Evolutionary conservation across 352 stramenopile genomes (phyloP).

Genomic region (Albugo laibachii): DNA sequence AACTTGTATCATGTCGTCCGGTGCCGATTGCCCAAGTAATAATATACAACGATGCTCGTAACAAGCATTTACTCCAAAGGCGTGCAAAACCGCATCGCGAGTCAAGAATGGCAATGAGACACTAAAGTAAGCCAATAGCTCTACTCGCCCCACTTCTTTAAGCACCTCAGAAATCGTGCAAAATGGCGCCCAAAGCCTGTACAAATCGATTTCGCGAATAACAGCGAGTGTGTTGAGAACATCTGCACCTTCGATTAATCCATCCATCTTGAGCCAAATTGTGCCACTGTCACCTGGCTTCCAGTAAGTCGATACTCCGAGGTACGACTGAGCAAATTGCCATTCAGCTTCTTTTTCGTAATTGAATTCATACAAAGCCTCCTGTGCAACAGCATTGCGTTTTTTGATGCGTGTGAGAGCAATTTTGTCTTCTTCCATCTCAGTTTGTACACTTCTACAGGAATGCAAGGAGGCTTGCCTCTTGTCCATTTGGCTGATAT

Average conservation of each 20-base stretch:
- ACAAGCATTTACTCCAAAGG: conserved; percentile 57
- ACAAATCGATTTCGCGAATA: conserved; percentile 61
- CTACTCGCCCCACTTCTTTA: conserved; percentile 24
- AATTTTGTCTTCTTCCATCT: conserved; percentile 27
- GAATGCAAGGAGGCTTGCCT: not conserved
- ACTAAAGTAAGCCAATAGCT: conserved; percentile 46
- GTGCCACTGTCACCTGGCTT: conserved; percentile 52
- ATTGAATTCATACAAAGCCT: conserved; percentile 50
- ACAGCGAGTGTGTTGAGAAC: conserved; percentile 68
- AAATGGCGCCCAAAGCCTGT: conserved; percentile 49
- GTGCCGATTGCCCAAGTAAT: conserved; percentile 35
- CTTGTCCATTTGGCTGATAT: conserved; percentile 12
- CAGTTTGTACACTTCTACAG: conserved; percentile 25
- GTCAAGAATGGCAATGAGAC: conserved; percentile 51
- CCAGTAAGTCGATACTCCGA: conserved; percentile 60
- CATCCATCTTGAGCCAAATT: conserved; percentile 66
- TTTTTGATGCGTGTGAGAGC: conserved; percentile 4
- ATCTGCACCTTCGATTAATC: conserved; percentile 54
- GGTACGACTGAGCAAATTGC: conserved; percentile 55
- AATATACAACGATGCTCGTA: conserved; percentile 58
- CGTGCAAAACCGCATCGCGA: conserved; percentile 41
- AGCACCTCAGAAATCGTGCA: conserved; percentile 46
- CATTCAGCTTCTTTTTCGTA: conserved; percentile 26
- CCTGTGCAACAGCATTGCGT: conserved; percentile 13
- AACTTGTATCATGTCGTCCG: conserved; percentile 14